Evolutionary conservation across 805 yeast species (phyloP).

Genomic region (Debaryomyces maramus): DNA sequence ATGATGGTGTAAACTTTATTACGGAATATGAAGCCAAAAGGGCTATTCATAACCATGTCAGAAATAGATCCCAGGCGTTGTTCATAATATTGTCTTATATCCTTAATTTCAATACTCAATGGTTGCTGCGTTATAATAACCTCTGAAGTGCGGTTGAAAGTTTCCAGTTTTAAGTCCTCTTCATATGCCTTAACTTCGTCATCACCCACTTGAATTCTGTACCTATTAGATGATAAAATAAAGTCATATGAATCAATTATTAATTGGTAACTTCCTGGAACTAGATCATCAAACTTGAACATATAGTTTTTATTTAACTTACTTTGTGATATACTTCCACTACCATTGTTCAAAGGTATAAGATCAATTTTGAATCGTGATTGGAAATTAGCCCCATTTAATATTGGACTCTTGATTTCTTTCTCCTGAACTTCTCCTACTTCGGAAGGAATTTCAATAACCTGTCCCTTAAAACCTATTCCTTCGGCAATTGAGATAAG

Average conservation of each 20-base stretch:
- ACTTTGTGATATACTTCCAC: conserved; percentile 2
- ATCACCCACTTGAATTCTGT: conserved; percentile 23
- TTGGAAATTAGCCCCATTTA: conserved; percentile 38
- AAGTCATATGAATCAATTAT: conserved; percentile 38
- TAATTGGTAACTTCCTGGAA: conserved; percentile 35
- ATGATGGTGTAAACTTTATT: conserved; percentile 35
- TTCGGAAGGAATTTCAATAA: conserved; percentile 28
- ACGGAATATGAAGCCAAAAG: conserved; percentile 42
- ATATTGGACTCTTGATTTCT: conserved; percentile 14
- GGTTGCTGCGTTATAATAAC: conserved; percentile 9
- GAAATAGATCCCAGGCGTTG: conserved; percentile 26
- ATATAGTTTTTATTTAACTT: conserved; percentile 22
- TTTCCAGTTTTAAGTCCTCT: conserved; percentile 16
- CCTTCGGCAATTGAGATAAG: conserved; percentile 3
- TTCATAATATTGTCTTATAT: conserved; percentile 36
- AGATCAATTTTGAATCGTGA: conserved; percentile 29
- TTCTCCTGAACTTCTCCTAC: conserved; percentile 13
- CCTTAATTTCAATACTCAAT: conserved; percentile 4
- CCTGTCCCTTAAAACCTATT: conserved; percentile 23
- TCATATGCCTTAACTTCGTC: conserved; percentile 22
- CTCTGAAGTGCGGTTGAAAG: conserved; percentile 20
- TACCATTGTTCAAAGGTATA: conserved; percentile 8
- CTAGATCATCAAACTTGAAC: conserved; percentile 24
- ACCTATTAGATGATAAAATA: conserved; percentile 24
- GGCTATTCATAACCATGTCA: conserved; percentile 38